Evolutionary conservation across 257 asterid genomes (phyloP), one percentile per base, ranked within the genome.

Genomic region (Agastache rugosa): DNA sequence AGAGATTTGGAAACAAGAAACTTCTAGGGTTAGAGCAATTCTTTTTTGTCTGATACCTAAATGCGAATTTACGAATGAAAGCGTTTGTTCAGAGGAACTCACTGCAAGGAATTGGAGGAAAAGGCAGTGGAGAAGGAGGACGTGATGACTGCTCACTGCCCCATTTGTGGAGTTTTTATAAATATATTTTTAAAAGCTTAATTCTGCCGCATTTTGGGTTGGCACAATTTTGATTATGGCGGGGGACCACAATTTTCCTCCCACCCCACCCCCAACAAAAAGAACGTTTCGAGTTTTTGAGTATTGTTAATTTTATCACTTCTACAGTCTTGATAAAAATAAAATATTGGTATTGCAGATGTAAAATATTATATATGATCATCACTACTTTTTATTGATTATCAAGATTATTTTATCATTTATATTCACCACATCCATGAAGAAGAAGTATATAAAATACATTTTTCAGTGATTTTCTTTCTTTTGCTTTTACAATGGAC

Each of bases 41-140:
- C 8, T 16, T 22, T 22, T 62, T 61, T 17, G 15, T 2, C 48
- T 15, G 58, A 63, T 5, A 6, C 44, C 45, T 17, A 9, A 3
- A 2, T 54, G 27, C 23, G 9, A 50, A 50, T 50, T 50, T 37
- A n/a, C 23, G 58, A 17, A 51, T 5, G 0, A 15, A 64, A 25
- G 35, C 87, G 87, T 2, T 63, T 14, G 9, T 80, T 72, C 11
- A 6, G 70, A 10, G 39, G 22, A 25, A 71, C n/a, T n/a, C n/a
- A 83, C 9, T 63, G 80, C 19, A 72, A 22, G 68, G 73, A 75
- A 80, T 14, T 67, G 79, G 75, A 80, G 76, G 84, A 48, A 1
- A 8, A 5, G 54, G 50, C 4, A 56, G 22, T 0, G 39, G 65
- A 69, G 79, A 63, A 31, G 23, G 54, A 2, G 59, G 41, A 2